Evolutionary conservation across 2,329 filamentous ascomycete genomes (phyloP).

Genomic region (Teratosphaeria epicoccoides): DNA sequence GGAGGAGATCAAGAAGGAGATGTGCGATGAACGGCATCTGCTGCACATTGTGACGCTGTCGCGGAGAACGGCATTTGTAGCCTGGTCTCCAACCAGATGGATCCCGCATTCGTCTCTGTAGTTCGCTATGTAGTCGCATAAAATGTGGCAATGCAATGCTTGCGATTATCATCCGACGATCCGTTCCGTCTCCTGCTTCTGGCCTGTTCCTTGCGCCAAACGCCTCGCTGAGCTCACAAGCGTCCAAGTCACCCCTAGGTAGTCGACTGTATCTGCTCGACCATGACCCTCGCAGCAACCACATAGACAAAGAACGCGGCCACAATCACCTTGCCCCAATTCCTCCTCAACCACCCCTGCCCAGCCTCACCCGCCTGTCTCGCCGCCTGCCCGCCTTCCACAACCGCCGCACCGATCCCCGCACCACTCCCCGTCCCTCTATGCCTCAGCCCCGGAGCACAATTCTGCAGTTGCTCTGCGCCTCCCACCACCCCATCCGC

Average conservation of each 20-base stretch:
- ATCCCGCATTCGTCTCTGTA: not conserved
- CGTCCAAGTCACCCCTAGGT: not conserved
- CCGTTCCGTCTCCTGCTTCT: not conserved
- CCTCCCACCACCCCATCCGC: not conserved
- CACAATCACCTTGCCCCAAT: slow-evolving; percentile 66
- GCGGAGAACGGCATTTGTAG: slow-evolving; percentile 28
- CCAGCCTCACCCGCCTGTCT: slow-evolving; percentile 72
- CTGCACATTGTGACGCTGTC: slow-evolving; percentile 27
- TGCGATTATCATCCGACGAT: not conserved
- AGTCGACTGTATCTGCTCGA: slow-evolving; percentile 2
- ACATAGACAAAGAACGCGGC: slow-evolving; percentile 71
- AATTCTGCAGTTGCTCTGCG: slow-evolving; percentile 33
- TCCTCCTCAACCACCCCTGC: slow-evolving; percentile 67
- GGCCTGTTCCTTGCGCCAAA: slow-evolving; percentile 4
- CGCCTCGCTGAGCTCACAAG: slow-evolving; percentile 14
- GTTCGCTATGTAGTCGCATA: slow-evolving; percentile 4
- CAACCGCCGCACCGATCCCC: slow-evolving; percentile 50
- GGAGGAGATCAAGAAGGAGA: slow-evolving; percentile 1
- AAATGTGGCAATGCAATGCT: slow-evolving; percentile 1
- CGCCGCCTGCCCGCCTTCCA: slow-evolving; percentile 67
- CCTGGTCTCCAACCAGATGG: slow-evolving; percentile 25
- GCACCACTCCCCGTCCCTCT: slow-evolving; percentile 48
- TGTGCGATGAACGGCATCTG: slow-evolving; percentile 5
- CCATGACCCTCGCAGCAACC: slow-evolving; percentile 61
- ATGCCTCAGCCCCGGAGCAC: slow-evolving; percentile 52